Evolutionary conservation across 2,329 filamentous ascomycete species (phyloP), one percentile per base, ranked within the genome.

Genomic region (Elsinoe perseae): DNA sequence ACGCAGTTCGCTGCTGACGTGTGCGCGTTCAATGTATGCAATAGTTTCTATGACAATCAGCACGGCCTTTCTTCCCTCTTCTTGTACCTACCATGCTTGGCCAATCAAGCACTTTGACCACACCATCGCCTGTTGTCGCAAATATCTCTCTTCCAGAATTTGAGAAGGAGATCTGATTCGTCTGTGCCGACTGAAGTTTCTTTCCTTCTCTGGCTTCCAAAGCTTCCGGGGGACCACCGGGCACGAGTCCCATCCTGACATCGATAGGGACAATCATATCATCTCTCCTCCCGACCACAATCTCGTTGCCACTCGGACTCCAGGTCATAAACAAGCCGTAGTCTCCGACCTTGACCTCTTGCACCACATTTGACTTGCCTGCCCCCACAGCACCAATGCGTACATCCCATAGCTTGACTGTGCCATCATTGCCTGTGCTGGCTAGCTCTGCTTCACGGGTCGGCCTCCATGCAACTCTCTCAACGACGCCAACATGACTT

Each of bases 351-450:
- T 83, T 86, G 63, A 87, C 84, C 2, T 86, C 82, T 61, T 83
- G 80, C 6, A 83, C 85, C 44, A 84, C 74, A 3, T 78, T 79
- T 7, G 64, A 64, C 21, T 64, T 64, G 2, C 63, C 64, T 20
- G 57, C 61, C 18, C 63, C 59, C 12, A 58, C 62, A n/a, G 61
- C 63, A 23, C 64, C 66, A 27, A 65, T 59, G 63, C 87, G 77
- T 10, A 90, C 86, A 65, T 92, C 87, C 87, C 87, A 92, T 63
- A 92, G 83, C 66, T 86, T 83, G 59, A 87, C 83, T 28, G 84
- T 80, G 1, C 87, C 87, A 66, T 92, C 87, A 43, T 76, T 80
- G 61, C 85, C 86, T 54, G 87, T 79, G 66, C 84, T 89, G 62
- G 85, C 88, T 7, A 92, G 75, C 70, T 91, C 85, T 3, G 85